Base-by-base conservation (phyloP, 2,329 filamentous ascomycete genomes). In the Penicillium sp. region DNA sequence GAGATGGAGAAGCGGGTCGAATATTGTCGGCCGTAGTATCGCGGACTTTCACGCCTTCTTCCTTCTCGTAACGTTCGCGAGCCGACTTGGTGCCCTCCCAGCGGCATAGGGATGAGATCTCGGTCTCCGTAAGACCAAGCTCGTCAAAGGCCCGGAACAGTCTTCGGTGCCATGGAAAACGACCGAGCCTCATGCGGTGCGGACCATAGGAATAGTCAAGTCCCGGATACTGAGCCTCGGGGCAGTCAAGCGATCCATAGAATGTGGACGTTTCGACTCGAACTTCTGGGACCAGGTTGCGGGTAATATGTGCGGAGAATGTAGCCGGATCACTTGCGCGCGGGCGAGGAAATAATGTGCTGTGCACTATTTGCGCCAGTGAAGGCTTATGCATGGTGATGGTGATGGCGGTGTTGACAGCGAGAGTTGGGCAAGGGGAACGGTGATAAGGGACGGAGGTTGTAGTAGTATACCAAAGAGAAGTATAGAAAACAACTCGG, bases 151-250 rank as follows among this genome's bases (percentile, higher is more conserved):
- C 78, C 21, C 72, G 72, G 67, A 84, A 84, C 1, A 84, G 71
- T 52, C 72, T 72, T 55, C 72, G 71, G 65, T 84, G 81, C 71
- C 80, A 79, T 10, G 76, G 75, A 62, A 82, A 84, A 40, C 79
- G 77, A 46, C 77, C 72, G 12, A 84, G 72, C 34, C 81, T 75
- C 70, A 81, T 79, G 49, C 81, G 77, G 68, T 84, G 81, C 2
- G 81, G 79, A 6, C 70, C 68, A 59, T 79, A 74, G 40, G 77
- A 77, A 65, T 84, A 84, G 70, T 84, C 81, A 40, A 84, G 72
- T 31, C 81, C 81, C 0, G 81, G 81, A 59, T 84, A 84, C 52
- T 81, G 79, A 43, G 81, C 80, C 70, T 84, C 81, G 53, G 82
- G 74, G 59, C 76, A 80, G 69, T 83, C 80, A 39, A 83, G 72